Base-by-base conservation (phyloP, 83 land plant species). In the Diphasiastrum complanatum region DNA sequence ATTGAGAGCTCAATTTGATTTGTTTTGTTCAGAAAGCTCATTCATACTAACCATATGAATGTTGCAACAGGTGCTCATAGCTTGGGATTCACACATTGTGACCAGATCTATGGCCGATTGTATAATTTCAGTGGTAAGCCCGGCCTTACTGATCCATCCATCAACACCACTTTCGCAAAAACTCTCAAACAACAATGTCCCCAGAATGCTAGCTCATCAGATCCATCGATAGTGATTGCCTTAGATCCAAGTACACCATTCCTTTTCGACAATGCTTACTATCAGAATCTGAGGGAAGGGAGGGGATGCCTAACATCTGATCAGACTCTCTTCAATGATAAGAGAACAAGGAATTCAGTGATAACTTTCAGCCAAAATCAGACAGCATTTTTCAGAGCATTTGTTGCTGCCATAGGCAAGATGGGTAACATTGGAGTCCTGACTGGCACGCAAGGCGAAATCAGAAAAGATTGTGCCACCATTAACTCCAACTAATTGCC, bases 381-480 rank as follows among this genome's bases (percentile, higher is more conserved):
- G 18, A 41, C 45, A 14, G 12, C n/a, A 14, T 41, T 41, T 18
- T 41, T 41, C 45, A 14, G n/a, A 14, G 45, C 45, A 14, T 41
- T 14, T 14, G n/a, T 14, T 14, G 0, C 0, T 14, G 12, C 45
- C 45, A 41, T 41, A 18, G n/a, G 12, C n/a, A 41, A 41, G 18
- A 14, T 41, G 12, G 45, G 45, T 14, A 14, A 18, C n/a, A 41
- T 1, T 41, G 45, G 1, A 41, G 45, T 41, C n/a, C 12, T 14
- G 45, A 41, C 45, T 41, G 45, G 45, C 12, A 41, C 12, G 12
- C 45, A 41, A 41, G 45, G 45, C 45, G 45, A 41, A 41, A 41
- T 41, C 45, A 0, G 45, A 41, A 41, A 41, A 18, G n/a, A 41
- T 41, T 41, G 45, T 18, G 18, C n/a, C n/a, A 18, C 45, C n/a